Evolutionary conservation across 768 basidiomycete genomes (phyloP), one percentile per base, ranked within the genome.

Genomic region (Kwoniella sp.): DNA sequence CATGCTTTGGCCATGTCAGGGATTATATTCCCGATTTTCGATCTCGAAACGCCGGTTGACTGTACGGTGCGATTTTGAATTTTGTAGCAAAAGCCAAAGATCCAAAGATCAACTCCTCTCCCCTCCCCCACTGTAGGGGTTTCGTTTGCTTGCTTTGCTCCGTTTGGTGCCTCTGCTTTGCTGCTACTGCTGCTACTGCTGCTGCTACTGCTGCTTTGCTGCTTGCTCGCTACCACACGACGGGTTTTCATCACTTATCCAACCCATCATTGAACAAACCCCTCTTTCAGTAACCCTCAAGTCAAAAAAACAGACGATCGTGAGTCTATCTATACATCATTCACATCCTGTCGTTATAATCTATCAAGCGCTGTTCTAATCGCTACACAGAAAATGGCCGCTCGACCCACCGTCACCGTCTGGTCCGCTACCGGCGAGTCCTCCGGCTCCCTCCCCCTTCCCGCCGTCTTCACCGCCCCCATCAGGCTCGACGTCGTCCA

Each of bases 401-500:
- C 91, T 74, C 86, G 92, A 83, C 92, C 92, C 67, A 94, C 90
- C 80, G 90, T 96, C 78, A 86, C 85, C 83, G 87, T 96, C 56
- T 89, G 85, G 81, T 85, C 88, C 77, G 81, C 84, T 73, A 83
- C 88, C 55, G 90, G 91, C 83, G 90, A 92, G 86, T 84, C 90
- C 48, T 91, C 92, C 46, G 84, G 86, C 81, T 95, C 92, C 51
- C 87, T 94, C 57, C 90, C 91, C 60, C 90, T 94, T 74, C 92
- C 95, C 56, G 92, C 92, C 77, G 96, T 99, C 79, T 84, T 99
- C 79, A 94, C 92, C 76, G 96, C 95, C 40, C 95, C 96, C 77
- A 98, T 99, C 83, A 86, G 96, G 82, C 88, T 95, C 80, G 96
- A 99, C 86, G 93, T 99, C 71, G 95, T 99, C 74, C 86, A 91